phyloP scores from a whole-genome alignment of 495 filamentous ascomycete species.

The Penicillium lagena region DNA sequence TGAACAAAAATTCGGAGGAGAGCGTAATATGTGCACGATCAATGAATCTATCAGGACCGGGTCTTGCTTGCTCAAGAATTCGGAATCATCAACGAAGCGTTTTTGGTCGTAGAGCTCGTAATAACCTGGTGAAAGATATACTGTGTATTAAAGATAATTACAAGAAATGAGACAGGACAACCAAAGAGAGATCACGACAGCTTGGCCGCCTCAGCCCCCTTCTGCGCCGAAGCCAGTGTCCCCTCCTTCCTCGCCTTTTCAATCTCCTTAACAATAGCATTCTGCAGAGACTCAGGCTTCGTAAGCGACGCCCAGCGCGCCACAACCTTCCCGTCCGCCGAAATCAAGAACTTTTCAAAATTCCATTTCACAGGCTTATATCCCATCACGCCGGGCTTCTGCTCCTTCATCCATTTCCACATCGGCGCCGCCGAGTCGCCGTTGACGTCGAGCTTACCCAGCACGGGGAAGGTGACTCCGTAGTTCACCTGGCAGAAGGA shows the following conservation, averaged over 20 bases:
- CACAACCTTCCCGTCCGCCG: constrained; percentile 77
- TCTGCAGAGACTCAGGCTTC: constrained; percentile 76
- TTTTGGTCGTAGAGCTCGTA: constrained; percentile 3
- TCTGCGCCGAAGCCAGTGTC: constrained; percentile 18
- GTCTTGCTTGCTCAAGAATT: not conserved
- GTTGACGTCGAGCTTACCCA: constrained; percentile 92
- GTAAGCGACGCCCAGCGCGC: constrained; percentile 75
- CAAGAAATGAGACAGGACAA: constrained; percentile 4
- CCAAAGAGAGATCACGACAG: constrained; percentile 8
- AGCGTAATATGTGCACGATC: not conserved
- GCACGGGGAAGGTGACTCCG: constrained; percentile 86
- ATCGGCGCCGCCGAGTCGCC: constrained; percentile 73
- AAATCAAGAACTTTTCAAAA: constrained; percentile 94
- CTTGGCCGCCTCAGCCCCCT: constrained; percentile 11
- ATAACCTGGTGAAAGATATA: not conserved
- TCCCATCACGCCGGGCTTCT: constrained; percentile 77
- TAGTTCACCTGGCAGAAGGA: constrained; percentile 91
- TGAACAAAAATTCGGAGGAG: not conserved
- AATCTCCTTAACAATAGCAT: constrained; percentile 67
- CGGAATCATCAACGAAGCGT: not conserved
- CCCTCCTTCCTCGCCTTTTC: constrained; percentile 38
- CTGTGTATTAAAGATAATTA: not conserved
- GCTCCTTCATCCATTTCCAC: constrained; percentile 81
- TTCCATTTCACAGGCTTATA: constrained; percentile 93
- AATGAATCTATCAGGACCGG: not conserved